Evolutionary conservation across 2,329 filamentous ascomycete genomes (phyloP).

Genomic region (Truncatella angustata): DNA sequence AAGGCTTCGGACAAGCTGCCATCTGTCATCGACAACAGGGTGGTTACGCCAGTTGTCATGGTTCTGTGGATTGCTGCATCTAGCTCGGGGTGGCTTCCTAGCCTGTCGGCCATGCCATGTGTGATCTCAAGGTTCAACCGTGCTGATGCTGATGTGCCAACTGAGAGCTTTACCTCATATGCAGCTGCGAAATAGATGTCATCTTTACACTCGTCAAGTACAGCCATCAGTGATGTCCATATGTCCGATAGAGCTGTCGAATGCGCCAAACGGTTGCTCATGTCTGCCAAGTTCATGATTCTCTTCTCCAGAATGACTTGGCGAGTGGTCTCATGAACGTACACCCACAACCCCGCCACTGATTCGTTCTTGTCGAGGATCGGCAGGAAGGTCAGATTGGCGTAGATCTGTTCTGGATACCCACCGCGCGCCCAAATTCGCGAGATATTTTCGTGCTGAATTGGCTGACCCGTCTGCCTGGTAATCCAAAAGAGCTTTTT

Average conservation of each 20-base stretch:
- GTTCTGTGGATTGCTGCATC: neutral
- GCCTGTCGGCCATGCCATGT: slow-evolving; percentile 70
- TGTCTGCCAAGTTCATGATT: slow-evolving; percentile 75
- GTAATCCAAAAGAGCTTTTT: slow-evolving; percentile 67
- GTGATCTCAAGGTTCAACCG: slow-evolving; percentile 75
- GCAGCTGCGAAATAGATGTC: slow-evolving; percentile 76
- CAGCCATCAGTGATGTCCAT: slow-evolving; percentile 68
- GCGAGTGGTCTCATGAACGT: slow-evolving; percentile 76
- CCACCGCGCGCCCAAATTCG: slow-evolving; percentile 69
- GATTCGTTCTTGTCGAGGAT: slow-evolving; percentile 71
- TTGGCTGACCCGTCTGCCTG: slow-evolving; percentile 69
- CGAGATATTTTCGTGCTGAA: slow-evolving; percentile 80
- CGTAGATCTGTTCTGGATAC: slow-evolving; percentile 76
- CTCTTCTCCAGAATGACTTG: slow-evolving; percentile 75
- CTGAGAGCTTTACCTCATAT: slow-evolving; percentile 71
- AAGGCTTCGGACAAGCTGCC: slow-evolving; percentile 64
- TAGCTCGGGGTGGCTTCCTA: slow-evolving; percentile 33
- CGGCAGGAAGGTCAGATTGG: slow-evolving; percentile 79
- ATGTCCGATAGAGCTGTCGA: slow-evolving; percentile 73
- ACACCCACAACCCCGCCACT: slow-evolving; percentile 76
- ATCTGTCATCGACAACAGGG: slow-evolving; percentile 65
- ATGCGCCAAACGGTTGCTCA: slow-evolving; percentile 70
- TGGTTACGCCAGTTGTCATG: slow-evolving; percentile 49
- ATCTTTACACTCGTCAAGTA: slow-evolving; percentile 69
- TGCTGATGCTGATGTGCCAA: too few relatives aligned